phyloP scores from a whole-genome alignment of 768 basidiomycete species.

The Suillus plorans region DNA sequence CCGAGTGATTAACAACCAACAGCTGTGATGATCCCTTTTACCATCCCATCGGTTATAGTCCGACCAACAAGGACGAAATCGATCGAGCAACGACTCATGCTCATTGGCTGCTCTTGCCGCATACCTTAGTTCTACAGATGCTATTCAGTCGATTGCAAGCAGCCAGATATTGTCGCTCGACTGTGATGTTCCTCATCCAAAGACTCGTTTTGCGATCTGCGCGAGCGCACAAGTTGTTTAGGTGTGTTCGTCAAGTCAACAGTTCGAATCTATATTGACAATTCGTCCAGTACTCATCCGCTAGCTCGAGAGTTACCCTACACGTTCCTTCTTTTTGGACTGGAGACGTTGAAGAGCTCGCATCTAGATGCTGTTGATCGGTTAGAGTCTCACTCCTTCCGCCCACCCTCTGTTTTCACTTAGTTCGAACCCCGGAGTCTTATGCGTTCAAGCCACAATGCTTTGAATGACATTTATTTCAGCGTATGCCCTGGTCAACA shows the following conservation, averaged over 20 bases:
- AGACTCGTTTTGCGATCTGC: slow-evolving; percentile 81
- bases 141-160: slow-evolving; percentile 91
- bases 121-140: slow-evolving; percentile 82
- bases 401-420: too few relatives aligned
- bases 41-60: slow-evolving; percentile 82
- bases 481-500: too few relatives aligned
- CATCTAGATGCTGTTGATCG: slow-evolving; percentile 64
- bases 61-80: slow-evolving; percentile 83
- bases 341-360: slow-evolving; percentile 88
- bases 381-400: too few relatives aligned
- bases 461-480: too few relatives aligned
- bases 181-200: slow-evolving; percentile 83
- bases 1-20: slow-evolving; percentile 11
- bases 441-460: too few relatives aligned
- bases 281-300: slow-evolving; percentile 72
- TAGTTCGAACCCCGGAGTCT: too few relatives aligned
- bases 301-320: slow-evolving; percentile 89
- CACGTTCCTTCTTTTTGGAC: slow-evolving; percentile 88
- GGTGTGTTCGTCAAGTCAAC: slow-evolving; percentile 42
- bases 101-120: slow-evolving; percentile 75
- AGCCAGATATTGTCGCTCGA: slow-evolving; percentile 82
- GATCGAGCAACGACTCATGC: slow-evolving; percentile 72
- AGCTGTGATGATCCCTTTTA: slow-evolving; percentile 90
- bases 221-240: slow-evolving; percentile 64
- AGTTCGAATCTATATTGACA: background rate